Conservation (phyloP, 495 filamentous ascomycete genomes). For the Penicillium herquei region DNA sequence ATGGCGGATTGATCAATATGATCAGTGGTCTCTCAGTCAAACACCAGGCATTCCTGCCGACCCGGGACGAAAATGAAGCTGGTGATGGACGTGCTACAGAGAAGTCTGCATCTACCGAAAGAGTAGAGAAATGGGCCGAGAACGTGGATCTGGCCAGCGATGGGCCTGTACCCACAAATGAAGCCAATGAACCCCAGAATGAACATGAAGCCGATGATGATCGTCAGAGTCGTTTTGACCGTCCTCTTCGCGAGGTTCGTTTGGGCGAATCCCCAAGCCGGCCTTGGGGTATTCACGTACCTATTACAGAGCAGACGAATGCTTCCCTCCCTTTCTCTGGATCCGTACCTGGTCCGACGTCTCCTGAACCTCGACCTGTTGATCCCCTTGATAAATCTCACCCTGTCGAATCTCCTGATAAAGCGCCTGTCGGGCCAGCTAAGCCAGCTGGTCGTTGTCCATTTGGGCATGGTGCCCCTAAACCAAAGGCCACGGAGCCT, state of each 20-base stretch:
- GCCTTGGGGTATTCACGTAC: slow-evolving; percentile 87
- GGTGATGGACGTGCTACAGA: slow-evolving; percentile 9
- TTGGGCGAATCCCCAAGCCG: slow-evolving; percentile 87
- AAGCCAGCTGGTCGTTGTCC: slow-evolving; percentile 44
- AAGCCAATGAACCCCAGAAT: slow-evolving; percentile 20
- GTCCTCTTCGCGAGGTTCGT: slow-evolving; percentile 75
- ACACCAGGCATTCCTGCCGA: slow-evolving; percentile 76
- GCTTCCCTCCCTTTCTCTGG: slow-evolving; percentile 24
- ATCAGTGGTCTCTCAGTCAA: slow-evolving; percentile 80
- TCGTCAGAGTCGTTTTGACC: slow-evolving; percentile 66
- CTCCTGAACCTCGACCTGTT: slow-evolving; percentile 13
- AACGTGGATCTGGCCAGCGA: slow-evolving; percentile 51
- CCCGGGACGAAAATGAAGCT: slow-evolving; percentile 48
- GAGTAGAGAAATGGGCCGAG: slow-evolving; percentile 80
- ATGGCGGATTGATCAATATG: slow-evolving; percentile 86
- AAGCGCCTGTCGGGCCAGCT: slow-evolving; percentile 11
- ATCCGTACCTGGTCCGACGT: slow-evolving; percentile 19
- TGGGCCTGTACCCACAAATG: not conserved
- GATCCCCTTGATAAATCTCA: slow-evolving; percentile 8
- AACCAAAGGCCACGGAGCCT: slow-evolving; percentile 14
- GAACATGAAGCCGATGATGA: slow-evolving; percentile 27
- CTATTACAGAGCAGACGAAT: slow-evolving; percentile 43
- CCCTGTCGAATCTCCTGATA: slow-evolving; percentile 13
- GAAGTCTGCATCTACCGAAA: slow-evolving; percentile 49
- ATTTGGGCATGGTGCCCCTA: slow-evolving; percentile 44